phyloP scores from a whole-genome alignment of 148 eudicot genomes.

The Beta vulgaris region DNA sequence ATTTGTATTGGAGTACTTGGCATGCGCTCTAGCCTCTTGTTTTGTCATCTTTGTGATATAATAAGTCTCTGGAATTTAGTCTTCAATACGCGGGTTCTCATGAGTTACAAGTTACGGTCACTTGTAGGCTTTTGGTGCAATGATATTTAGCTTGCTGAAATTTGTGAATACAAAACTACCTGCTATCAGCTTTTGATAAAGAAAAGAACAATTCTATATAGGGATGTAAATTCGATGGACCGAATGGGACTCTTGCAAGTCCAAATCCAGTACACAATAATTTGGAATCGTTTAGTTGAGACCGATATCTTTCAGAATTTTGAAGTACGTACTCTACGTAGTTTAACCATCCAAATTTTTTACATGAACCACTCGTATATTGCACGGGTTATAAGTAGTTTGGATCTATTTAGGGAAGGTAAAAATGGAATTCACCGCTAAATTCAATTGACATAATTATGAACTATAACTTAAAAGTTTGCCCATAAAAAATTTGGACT shows the following conservation, averaged over 20 bases:
- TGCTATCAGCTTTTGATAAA: too few species aligned
- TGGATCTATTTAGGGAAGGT: not conserved
- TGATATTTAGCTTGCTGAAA: not conserved
- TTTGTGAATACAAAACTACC: not conserved
- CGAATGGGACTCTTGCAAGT: too few species aligned
- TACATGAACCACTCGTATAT: too few species aligned
- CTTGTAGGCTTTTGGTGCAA: too few species aligned
- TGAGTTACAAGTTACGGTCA: not conserved
- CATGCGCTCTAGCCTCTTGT: not conserved
- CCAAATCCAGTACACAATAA: too few species aligned
- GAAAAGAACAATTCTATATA: too few species aligned
- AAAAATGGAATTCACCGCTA: not conserved
- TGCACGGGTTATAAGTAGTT: not conserved
- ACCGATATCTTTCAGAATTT: too few species aligned
- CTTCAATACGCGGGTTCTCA: not conserved
- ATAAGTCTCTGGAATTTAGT: not conserved
- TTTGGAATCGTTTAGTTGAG: too few species aligned
- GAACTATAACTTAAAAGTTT: not conserved
- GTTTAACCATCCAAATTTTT: too few species aligned
- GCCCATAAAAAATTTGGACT: not conserved
- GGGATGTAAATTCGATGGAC: too few species aligned
- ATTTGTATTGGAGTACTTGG: not conserved
- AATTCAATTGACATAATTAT: not conserved
- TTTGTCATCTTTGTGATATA: not conserved
- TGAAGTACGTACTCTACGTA: too few species aligned